Evolutionary conservation across 495 filamentous ascomycete species (phyloP).

Genomic region (Penicillium pancosmium): DNA sequence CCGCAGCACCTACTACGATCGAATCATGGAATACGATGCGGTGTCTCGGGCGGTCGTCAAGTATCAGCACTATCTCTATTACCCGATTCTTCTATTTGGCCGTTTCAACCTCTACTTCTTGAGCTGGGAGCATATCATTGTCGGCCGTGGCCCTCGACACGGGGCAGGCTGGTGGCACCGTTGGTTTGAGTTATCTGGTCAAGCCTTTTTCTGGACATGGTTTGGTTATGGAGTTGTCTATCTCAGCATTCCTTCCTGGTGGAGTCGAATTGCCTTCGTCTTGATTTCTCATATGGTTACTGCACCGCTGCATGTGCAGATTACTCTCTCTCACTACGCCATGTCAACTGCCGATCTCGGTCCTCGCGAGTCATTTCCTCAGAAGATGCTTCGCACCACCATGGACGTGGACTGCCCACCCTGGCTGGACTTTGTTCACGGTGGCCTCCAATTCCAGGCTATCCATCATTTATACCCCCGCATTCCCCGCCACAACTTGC

Average conservation of each 20-base stretch:
- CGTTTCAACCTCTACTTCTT: conserved; percentile 83
- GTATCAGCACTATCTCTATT: conserved; percentile 78
- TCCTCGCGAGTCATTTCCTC: conserved; percentile 78
- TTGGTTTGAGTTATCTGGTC: conserved; percentile 74
- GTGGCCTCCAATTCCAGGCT: conserved; percentile 88
- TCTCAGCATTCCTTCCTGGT: conserved; percentile 63
- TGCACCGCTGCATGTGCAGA: conserved; percentile 83
- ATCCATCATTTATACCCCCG: conserved; percentile 86
- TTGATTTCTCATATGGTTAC: conserved; percentile 82
- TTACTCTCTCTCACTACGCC: conserved; percentile 90
- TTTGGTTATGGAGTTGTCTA: conserved; percentile 82
- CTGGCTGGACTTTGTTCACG: conserved; percentile 91
- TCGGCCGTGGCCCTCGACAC: conserved; percentile 69
- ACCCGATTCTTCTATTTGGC: conserved; percentile 74
- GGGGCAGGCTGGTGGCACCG: conserved; percentile 82
- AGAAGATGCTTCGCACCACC: conserved; percentile 89
- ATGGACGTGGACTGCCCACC: conserved; percentile 91
- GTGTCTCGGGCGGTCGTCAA: conserved; percentile 65
- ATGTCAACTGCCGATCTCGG: conserved; percentile 89
- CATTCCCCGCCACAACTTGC: conserved; percentile 83
- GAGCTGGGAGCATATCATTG: conserved; percentile 73
- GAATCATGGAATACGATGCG: conserved; percentile 75
- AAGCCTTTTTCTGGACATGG: conserved; percentile 86
- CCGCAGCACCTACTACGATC: conserved; percentile 79
- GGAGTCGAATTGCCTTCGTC: conserved; percentile 69